These are phyloP conservation scores for Diaporthe sp. DNA, from an alignment of 2,329 filamentous ascomycete species.

Conservation along the genomic window DNA sequence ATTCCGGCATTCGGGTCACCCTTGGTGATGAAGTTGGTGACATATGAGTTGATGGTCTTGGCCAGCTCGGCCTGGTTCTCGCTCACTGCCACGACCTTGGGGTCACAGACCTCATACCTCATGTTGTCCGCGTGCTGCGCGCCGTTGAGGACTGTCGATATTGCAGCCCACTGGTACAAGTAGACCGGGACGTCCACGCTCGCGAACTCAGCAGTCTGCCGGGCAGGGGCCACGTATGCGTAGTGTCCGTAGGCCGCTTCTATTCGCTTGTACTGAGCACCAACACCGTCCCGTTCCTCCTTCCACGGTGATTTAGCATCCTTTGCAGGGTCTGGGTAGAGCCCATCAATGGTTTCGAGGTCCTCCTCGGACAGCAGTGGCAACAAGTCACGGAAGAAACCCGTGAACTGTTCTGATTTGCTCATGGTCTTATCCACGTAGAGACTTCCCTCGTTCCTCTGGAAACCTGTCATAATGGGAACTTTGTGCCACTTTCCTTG, in stretches of 20 bases:
- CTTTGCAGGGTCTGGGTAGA: conserved; percentile 57
- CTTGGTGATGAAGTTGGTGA: conserved; percentile 62
- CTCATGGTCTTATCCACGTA: conserved; percentile 57
- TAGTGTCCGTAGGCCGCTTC: conserved; percentile 69
- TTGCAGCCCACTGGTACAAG: conserved; percentile 68
- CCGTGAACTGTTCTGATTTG: conserved; percentile 51
- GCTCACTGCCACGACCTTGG: conserved; percentile 52
- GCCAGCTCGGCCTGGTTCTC: conserved; percentile 58
- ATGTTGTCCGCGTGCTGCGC: conserved; percentile 65
- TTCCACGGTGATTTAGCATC: conserved; percentile 53
- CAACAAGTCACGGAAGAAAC: conserved; percentile 56
- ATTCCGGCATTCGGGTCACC: conserved; percentile 60
- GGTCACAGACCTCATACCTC: conserved; percentile 60
- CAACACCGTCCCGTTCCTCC: conserved; percentile 57
- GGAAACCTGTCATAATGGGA: conserved; percentile 59
- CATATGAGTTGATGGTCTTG: conserved; percentile 60
- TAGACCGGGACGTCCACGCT: conserved; percentile 56
- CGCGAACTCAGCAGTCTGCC: conserved; percentile 62
- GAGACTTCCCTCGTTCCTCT: conserved; percentile 59
- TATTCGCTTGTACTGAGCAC: conserved; percentile 66
- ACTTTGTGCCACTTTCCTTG: conserved; percentile 49
- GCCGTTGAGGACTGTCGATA: conserved; percentile 57
- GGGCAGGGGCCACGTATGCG: conserved; percentile 65
- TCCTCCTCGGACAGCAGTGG: conserved; percentile 55
- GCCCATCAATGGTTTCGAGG: conserved; percentile 51